Evolutionary conservation across 129 eudicot species (phyloP), one percentile per base, ranked within the genome.

Genomic region (Oenanthe sinensis): DNA sequence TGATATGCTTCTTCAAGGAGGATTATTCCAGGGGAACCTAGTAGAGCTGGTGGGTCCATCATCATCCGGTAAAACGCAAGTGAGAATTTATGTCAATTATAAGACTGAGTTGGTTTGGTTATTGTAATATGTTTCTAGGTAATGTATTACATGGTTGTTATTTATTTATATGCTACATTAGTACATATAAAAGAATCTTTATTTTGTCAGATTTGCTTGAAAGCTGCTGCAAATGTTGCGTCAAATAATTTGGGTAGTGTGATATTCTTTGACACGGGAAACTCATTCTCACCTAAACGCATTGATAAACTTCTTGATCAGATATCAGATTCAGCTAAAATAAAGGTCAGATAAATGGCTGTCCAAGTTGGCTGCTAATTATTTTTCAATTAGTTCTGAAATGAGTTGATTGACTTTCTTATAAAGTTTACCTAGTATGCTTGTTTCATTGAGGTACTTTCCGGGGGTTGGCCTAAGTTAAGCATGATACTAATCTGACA

Each of bases 61-160:
- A 70, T 91, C 93, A 49, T 91, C 97, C 77, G 90, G 98, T 67
- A 93, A 91, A 85, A 91, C 98, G 55, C 97, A 93, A 85, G 98
- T 91, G 82, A 74, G 89, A 77, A 52, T 77, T 33, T 24, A 50
- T 44, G 77, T 13, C 15, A 50, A 5, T 37, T 77, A 39, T 40
- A 15, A 42, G 45, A 16, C 45, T 19, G 33, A 78, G 75, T 50
- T 73, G n/a, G 63, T 67, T 71, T 77, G 15, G 22, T 20, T 46
- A 45, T 3, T 5, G 36, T 40, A 45, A 43, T 14, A n/a, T 74
- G 58, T 74, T 74, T 45, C 55, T 45, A 74, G 46, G 40, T 45
- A 55, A 10, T 43, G 63, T 26, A 65, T 75, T 37, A 17, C 9
- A 5, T 30, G 33, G 46, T 1, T 24, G 71, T 33, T 65, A 65